phyloP scores from a whole-genome alignment of 352 stramenopile species.

The Thalassiosira sp. region DNA sequence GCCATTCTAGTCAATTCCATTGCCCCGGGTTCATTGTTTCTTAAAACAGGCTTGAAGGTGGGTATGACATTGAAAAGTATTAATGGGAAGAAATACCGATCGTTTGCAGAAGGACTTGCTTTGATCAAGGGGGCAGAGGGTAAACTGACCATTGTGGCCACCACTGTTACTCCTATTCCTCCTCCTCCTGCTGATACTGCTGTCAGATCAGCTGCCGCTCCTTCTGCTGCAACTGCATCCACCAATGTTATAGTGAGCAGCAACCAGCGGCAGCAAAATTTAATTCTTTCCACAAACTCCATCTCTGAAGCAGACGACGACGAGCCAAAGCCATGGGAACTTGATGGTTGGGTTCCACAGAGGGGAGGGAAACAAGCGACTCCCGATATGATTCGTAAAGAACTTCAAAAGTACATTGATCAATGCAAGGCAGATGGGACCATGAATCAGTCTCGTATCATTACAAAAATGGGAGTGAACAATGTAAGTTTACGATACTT shows the following conservation, averaged over 20 bases:
- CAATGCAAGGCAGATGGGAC: constrained; percentile 22
- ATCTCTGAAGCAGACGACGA: constrained; percentile 32
- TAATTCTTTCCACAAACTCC: neutral
- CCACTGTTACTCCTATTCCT: neutral
- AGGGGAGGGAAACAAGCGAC: constrained; percentile 26
- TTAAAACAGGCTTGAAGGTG: neutral
- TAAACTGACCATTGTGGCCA: neutral
- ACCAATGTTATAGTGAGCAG: neutral
- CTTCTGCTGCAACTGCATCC: neutral
- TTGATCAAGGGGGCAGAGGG: neutral
- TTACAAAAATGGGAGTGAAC: constrained; percentile 38
- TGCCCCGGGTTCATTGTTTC: neutral
- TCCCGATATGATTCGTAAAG: constrained; percentile 50
- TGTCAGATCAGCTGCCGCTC: neutral
- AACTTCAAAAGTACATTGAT: constrained; percentile 55
- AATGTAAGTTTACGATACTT: neutral
- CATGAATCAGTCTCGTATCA: constrained; percentile 24
- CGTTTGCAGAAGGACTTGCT: neutral
- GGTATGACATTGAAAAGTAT: neutral
- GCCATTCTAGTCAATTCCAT: neutral
- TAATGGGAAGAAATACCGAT: neutral
- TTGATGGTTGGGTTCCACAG: constrained; percentile 44
- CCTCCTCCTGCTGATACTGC: neutral
- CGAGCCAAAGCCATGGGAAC: constrained; percentile 51
- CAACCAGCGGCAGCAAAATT: neutral